Percentiles rank a stretch among this genome's conserved stretches.
phyloP scores from a whole-genome alignment of 768 basidiomycete species.

The Coprinellus micaceus region DNA sequence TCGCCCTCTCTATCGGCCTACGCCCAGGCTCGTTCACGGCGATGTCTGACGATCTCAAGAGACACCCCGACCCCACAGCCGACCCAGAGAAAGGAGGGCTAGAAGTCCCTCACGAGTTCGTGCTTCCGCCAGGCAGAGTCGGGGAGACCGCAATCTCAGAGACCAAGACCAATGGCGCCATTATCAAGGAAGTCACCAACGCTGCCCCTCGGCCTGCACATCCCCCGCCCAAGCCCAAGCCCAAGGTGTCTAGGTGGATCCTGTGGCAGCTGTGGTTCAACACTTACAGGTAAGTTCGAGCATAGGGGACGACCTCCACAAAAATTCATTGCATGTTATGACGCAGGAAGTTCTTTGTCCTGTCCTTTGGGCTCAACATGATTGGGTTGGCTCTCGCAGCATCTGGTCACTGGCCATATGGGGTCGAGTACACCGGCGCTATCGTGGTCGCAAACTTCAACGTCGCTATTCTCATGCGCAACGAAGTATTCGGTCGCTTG shows the following conservation, averaged over 20 bases:
- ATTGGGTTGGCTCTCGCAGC: slow-evolving; percentile 59
- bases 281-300: slow-evolving; percentile 56
- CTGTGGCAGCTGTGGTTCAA: slow-evolving; percentile 67
- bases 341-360: slow-evolving; percentile 63
- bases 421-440: slow-evolving; percentile 55
- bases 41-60: slow-evolving; percentile 44
- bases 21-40: slow-evolving; percentile 15
- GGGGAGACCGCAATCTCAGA: slow-evolving; percentile 18
- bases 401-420: slow-evolving; percentile 65
- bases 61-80: slow-evolving; percentile 37
- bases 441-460: slow-evolving; percentile 71
- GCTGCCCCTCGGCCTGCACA: slow-evolving; percentile 34
- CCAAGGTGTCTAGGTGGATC: slow-evolving; percentile 57
- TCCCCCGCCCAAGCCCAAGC: slow-evolving; percentile 44
- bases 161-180: slow-evolving; percentile 40
- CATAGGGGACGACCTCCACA: too few species aligned
- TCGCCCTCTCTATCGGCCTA: slow-evolving; percentile 17
- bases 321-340: too few species aligned
- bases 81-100: slow-evolving; percentile 60
- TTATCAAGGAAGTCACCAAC: slow-evolving; percentile 32
- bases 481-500: slow-evolving; percentile 71
- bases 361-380: slow-evolving; percentile 58
- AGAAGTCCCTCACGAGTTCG: slow-evolving; percentile 34
- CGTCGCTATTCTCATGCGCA: slow-evolving; percentile 69
- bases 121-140: background rate